A percentile compares a stretch with the other conserved stretches of the same genome.
phyloP scores from a whole-genome alignment of 2,329 filamentous ascomycete genomes.

The Epicoccum sorghinum region DNA sequence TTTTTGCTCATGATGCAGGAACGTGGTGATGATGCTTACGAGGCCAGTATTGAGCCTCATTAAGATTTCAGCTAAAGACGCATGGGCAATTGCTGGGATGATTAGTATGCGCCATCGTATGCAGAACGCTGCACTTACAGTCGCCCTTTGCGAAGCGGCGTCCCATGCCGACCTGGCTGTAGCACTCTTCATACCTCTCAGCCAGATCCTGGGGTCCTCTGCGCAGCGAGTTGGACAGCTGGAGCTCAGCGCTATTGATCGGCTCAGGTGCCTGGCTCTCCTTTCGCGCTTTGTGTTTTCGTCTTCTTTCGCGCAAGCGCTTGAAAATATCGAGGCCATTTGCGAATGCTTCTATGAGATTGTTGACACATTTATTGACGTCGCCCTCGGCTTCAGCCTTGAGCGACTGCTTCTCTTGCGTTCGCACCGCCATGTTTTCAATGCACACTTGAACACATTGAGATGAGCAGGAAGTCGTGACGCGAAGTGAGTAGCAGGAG shows the following conservation, averaged over 20 bases:
- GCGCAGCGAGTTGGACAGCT: constrained; percentile 49
- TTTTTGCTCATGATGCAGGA: constrained; percentile 47
- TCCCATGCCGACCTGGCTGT: constrained; percentile 40
- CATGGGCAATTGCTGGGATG: constrained; percentile 51
- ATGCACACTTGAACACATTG: constrained; percentile 11
- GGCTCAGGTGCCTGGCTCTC: constrained; percentile 25
- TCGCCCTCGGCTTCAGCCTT: constrained; percentile 31
- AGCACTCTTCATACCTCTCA: constrained; percentile 50
- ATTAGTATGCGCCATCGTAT: background rate
- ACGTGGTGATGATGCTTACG: constrained; percentile 53
- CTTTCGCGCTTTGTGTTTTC: constrained; percentile 38
- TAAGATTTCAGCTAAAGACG: constrained; percentile 53
- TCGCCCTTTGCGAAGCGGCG: constrained; percentile 53
- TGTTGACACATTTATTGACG: constrained; percentile 46
- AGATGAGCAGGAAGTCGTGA: constrained; percentile 10
- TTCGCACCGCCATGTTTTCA: constrained; percentile 33
- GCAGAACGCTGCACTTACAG: constrained; percentile 38
- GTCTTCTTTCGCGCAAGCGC: constrained; percentile 45
- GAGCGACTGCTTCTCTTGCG: constrained; percentile 22
- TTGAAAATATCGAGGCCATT: constrained; percentile 55
- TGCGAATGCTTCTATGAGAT: constrained; percentile 53
- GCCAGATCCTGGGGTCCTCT: constrained; percentile 52
- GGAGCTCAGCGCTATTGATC: constrained; percentile 43
- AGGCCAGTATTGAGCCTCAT: constrained; percentile 56
- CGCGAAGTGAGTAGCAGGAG: constrained; percentile 23